Evolutionary conservation across 2,329 filamentous ascomycete species (phyloP).

Genomic region (Cladosporium phlei): DNA sequence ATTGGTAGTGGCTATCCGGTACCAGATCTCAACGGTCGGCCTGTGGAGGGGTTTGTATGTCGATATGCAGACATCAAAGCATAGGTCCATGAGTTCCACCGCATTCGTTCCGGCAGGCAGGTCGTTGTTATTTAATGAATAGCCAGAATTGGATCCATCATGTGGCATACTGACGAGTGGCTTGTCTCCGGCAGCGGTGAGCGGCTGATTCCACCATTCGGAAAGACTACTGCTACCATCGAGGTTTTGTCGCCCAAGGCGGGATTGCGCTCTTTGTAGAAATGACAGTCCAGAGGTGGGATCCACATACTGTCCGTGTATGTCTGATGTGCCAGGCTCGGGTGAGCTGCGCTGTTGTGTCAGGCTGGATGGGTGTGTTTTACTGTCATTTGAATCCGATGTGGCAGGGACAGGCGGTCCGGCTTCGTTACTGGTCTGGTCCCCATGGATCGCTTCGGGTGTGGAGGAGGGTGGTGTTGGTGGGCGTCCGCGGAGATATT

Average conservation of each 20-base stretch:
- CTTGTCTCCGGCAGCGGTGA: constrained; percentile 49
- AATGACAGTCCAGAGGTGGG: constrained; percentile 51
- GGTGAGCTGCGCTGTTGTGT: constrained; percentile 33
- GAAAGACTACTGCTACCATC: background rate
- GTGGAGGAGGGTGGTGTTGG: constrained; percentile 34
- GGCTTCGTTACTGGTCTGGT: background rate
- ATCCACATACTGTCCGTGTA: constrained; percentile 53
- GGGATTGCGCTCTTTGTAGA: constrained; percentile 63
- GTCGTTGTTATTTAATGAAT: constrained; percentile 24
- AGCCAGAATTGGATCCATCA: constrained; percentile 10
- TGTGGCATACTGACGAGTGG: constrained; percentile 38
- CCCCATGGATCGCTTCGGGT: constrained; percentile 2
- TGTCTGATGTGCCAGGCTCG: constrained; percentile 45
- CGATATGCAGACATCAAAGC: constrained; percentile 58
- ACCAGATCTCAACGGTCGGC: constrained; percentile 49
- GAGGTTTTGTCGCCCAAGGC: constrained; percentile 43
- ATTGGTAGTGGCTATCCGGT: constrained; percentile 11
- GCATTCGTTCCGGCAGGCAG: constrained; percentile 27
- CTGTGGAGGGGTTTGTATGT: constrained; percentile 57
- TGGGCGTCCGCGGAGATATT: constrained; percentile 43
- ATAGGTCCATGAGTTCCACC: constrained; percentile 46
- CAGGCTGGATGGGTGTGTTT: background rate
- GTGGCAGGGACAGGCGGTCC: background rate
- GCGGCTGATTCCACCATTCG: constrained; percentile 32
- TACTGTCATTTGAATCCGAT: background rate